A percentile compares a stretch with the other conserved stretches of the same genome.
phyloP scores from a whole-genome alignment of 495 filamentous ascomycete genomes.

The Jackrogersella multiformis region DNA sequence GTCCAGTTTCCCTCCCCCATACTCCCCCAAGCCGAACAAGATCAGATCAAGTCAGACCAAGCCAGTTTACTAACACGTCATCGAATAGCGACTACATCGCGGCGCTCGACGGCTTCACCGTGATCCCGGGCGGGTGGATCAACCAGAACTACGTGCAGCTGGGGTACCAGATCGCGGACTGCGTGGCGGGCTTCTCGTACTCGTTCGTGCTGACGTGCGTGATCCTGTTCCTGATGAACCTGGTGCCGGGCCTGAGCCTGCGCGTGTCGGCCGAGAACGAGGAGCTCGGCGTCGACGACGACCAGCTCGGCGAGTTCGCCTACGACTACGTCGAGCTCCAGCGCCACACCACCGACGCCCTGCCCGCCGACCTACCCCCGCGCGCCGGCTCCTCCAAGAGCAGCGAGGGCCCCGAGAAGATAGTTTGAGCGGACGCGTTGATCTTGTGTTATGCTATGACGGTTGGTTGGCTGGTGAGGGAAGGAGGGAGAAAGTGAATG shows the following conservation, averaged over 20 bases:
- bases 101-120: conserved; percentile 72
- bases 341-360: conserved; percentile 68
- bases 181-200: conserved; percentile 75
- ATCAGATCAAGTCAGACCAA: no score
- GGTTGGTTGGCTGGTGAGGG: neutral
- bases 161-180: conserved; percentile 80
- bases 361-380: neutral
- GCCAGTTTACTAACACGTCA: neutral
- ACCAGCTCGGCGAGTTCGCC: conserved; percentile 85
- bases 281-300: conserved; percentile 80
- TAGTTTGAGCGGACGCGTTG: conserved; percentile 22
- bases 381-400: conserved; percentile 76
- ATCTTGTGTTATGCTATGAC: neutral
- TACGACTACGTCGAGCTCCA: conserved; percentile 85
- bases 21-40: no score
- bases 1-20: neutral
- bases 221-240: conserved; percentile 80
- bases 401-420: conserved; percentile 44
- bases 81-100: conserved; percentile 74
- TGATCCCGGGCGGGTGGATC: conserved; percentile 76
- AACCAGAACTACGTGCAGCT: conserved; percentile 82
- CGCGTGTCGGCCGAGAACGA: conserved; percentile 78
- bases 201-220: conserved; percentile 80
- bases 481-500: neutral
- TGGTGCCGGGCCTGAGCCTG: conserved; percentile 76